Conservation (phyloP, 2,329 filamentous ascomycete species). For the Sclerotinia sclerotiorum region DNA sequence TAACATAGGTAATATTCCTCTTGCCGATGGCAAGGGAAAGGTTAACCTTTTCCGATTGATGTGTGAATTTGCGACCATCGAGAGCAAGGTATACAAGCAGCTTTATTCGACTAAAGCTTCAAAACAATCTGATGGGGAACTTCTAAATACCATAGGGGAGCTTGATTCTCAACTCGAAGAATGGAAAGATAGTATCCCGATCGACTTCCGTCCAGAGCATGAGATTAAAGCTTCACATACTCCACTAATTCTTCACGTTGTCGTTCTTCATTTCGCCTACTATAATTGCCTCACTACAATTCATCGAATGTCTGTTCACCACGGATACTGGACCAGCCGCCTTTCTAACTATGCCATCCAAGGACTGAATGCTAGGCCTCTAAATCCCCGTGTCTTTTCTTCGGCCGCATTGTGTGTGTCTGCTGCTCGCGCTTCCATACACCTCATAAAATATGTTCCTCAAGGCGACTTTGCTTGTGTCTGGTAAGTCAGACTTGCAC, state of each 20-base stretch:
- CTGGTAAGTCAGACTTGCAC: constrained; percentile 62
- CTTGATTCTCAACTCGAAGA: constrained; percentile 86
- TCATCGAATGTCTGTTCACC: constrained; percentile 96
- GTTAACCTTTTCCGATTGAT: constrained; percentile 93
- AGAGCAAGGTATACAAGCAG: constrained; percentile 90
- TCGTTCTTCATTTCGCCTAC: constrained; percentile 93
- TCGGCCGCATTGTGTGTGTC: constrained; percentile 91
- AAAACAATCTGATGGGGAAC: constrained; percentile 86
- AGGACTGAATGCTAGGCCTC: constrained; percentile 81
- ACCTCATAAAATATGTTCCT: constrained; percentile 91
- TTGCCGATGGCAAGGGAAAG: constrained; percentile 85
- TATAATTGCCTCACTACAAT: constrained; percentile 98
- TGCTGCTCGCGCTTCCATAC: constrained; percentile 88
- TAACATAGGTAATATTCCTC: constrained; percentile 90
- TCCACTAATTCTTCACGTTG: constrained; percentile 89
- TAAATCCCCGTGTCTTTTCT: constrained; percentile 93
- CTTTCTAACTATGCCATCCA: constrained; percentile 94
- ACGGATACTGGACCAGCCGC: constrained; percentile 96
- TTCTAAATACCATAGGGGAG: constrained; percentile 93
- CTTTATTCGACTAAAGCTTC: constrained; percentile 91
- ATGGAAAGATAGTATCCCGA: constrained; percentile 94
- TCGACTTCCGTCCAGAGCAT: constrained; percentile 95
- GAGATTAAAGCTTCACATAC: constrained; percentile 93
- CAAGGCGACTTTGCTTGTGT: constrained; percentile 94
- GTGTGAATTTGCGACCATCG: constrained; percentile 87